Evolutionary conservation across 1,139 yeast species (phyloP).

Genomic region (Candida neerlandica): DNA sequence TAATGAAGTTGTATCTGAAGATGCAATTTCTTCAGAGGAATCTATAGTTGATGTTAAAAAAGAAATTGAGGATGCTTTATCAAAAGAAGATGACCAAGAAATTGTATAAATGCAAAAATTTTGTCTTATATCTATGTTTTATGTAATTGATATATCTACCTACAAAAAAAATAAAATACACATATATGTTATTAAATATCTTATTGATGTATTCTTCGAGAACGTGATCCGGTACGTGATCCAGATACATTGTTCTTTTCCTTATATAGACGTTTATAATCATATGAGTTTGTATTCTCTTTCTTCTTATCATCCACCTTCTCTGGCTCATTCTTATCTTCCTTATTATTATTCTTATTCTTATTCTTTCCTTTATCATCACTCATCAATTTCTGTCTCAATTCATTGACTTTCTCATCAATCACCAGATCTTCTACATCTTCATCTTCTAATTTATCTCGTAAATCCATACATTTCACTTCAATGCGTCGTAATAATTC

Average conservation of each 20-base stretch:
- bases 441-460: conserved; percentile 58
- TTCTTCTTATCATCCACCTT: background rate
- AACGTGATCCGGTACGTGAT: background rate
- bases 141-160: no score
- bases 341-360: background rate
- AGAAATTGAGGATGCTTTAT: background rate
- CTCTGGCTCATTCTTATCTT: no score
- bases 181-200: no score
- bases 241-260: background rate
- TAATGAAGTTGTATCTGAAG: background rate
- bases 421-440: conserved; percentile 37
- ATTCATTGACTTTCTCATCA: conserved; percentile 23
- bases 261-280: conserved; percentile 12
- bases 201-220: no score
- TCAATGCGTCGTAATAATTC: conserved; percentile 53
- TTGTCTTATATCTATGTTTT: no score
- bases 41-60: conserved; percentile 2
- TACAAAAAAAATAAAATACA: no score
- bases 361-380: background rate
- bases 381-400: conserved; percentile 24
- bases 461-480: conserved; percentile 54
- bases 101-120: background rate
- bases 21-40: background rate
- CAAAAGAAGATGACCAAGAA: background rate
- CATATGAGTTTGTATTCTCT: background rate